Conservation (phyloP, 176 grass and related monocot species). For the Sorghum bicolor region Sorghum_bicolor_NCBIv3 NC_012870.2:1676001-1676500, state of each 20-base stretch:
- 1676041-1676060: neutral
- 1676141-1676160: constrained; percentile 34
- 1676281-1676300: constrained; percentile 50
- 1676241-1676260: constrained; percentile 51
- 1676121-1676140: too few species aligned
- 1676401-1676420: neutral
- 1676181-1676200: constrained; percentile 72
- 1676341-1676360: neutral
- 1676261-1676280: constrained; percentile 75
- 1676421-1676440: neutral
- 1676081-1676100: neutral
- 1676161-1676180: constrained; percentile 62
- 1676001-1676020: neutral
- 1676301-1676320: constrained; percentile 20
- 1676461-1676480: neutral
- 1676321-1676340: neutral
- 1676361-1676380: neutral
- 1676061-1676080: constrained; percentile 11
- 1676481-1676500: too few species aligned
- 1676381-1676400: neutral
- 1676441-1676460: too few species aligned
- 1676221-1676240: constrained; percentile 36
- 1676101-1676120: neutral
- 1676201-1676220: constrained; percentile 62
- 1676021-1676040: neutral